Evolutionary conservation across 345 rosid genomes (phyloP).

Genomic region (Salix koriyanagi): DNA sequence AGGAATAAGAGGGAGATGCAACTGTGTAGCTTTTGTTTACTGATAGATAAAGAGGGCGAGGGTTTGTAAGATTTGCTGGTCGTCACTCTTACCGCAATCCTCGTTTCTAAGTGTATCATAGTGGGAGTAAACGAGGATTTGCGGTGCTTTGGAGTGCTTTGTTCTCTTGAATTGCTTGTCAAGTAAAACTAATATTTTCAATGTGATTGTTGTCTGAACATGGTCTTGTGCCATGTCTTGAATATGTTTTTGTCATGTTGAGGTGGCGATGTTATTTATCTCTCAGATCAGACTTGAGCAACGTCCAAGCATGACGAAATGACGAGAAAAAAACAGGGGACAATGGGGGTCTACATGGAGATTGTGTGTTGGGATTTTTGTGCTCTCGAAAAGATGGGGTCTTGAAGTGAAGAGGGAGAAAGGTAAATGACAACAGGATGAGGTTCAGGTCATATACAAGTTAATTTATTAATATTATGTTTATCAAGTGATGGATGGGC

Average conservation of each 20-base stretch:
- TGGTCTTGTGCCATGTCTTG: background rate
- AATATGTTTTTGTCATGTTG: background rate
- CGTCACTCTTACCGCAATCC: background rate
- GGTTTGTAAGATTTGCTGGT: background rate
- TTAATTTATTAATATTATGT: background rate
- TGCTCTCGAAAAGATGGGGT: background rate
- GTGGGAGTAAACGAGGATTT: conserved; percentile 5
- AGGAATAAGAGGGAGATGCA: conserved; percentile 17
- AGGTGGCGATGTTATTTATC: too few species aligned
- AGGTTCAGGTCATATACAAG: too few species aligned
- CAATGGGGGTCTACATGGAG: background rate
- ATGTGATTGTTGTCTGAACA: background rate
- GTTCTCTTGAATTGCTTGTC: background rate
- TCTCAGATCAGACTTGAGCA: too few species aligned
- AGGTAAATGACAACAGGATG: background rate
- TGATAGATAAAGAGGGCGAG: conserved; percentile 8
- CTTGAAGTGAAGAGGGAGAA: background rate
- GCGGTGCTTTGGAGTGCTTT: background rate
- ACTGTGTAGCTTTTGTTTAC: background rate
- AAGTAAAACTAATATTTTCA: too few species aligned
- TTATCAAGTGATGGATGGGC: background rate
- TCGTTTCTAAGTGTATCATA: conserved; percentile 19
- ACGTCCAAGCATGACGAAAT: background rate
- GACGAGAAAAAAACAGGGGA: background rate
- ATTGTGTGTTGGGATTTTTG: background rate